Evolutionary conservation across 495 filamentous ascomycete genomes (phyloP), one percentile per base, ranked within the genome.

Genomic region (Haplographium delicatum): DNA sequence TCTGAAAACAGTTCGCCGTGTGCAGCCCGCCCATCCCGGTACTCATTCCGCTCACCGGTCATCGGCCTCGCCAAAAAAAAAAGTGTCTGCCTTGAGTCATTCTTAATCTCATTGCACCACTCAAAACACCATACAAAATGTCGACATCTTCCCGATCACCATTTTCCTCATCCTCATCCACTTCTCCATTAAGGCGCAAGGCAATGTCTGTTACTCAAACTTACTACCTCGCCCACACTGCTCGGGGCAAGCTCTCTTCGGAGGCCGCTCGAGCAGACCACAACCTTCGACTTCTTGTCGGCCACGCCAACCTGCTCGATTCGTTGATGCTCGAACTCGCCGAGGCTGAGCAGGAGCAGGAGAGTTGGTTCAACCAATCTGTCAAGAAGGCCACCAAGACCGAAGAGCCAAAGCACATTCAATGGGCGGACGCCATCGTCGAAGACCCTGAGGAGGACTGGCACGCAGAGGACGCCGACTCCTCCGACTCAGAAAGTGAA

Each of bases 251-350:
- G 88, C 90, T 98, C 62, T 86, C 88, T 51, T 78, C 75, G 45
- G 91, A 96, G 72, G 93, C 93, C 76, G 80, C 82, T 69, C 82
- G 82, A 53, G 75, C 84, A 59, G 94, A 97, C 64, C 94, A 97
- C 75, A 83, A 96, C 73, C 86, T 98, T 51, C 82, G 91, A 62
- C 82, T 91, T 10, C 81, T 98, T 46, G 93, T 98, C 54, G 80
- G 94, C 50, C 93, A 98, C 70, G 93, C 93, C 76, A 98, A 98
- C 77, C 83, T 98, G 11, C 87, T 98, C 59, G 93, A 98, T 73
- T 83, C 83, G 10, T 74, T 98, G 58, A 97, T 96, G 93, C 74
- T 96, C 53, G 90, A 95, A 64, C 87, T 98, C 15, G 82, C 86
- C 67, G 86, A 94, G 33, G 93, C 94, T 62, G 94, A 98, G 74